phyloP scores from a whole-genome alignment of 495 filamentous ascomycete genomes.

The Glonium stellatum region DNA sequence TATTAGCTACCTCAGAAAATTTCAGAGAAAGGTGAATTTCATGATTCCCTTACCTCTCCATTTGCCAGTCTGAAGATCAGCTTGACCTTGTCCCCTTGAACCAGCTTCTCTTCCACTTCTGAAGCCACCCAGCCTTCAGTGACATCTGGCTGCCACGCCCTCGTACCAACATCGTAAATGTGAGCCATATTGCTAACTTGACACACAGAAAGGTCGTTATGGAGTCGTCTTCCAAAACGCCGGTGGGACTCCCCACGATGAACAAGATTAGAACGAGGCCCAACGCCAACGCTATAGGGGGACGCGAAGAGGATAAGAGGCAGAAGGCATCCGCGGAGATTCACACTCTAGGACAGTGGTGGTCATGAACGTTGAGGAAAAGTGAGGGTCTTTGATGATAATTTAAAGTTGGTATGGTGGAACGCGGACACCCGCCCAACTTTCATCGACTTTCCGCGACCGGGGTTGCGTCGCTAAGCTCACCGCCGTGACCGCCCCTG shows the following conservation, averaged over 20 bases:
- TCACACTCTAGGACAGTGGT: not conserved
- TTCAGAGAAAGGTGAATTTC: not conserved
- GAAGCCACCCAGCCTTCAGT: conserved; percentile 96
- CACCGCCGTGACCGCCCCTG: conserved; percentile 23
- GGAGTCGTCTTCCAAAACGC: not conserved
- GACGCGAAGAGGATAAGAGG: not conserved
- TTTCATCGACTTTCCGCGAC: conserved; percentile 15
- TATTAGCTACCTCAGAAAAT: conserved; percentile 22
- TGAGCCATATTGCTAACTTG: conserved; percentile 64
- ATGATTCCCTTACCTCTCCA: conserved; percentile 64
- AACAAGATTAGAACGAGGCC: not conserved
- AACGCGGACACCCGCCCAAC: conserved; percentile 1
- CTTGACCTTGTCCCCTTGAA: conserved; percentile 77
- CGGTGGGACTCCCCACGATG: not conserved
- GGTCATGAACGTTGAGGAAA: not conserved
- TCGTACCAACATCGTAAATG: conserved; percentile 92
- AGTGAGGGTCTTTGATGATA: not conserved
- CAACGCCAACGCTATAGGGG: not conserved
- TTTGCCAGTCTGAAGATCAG: conserved; percentile 82
- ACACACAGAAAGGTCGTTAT: not conserved
- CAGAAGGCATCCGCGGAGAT: not conserved
- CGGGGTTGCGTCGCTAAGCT: conserved; percentile 12
- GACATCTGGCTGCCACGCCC: conserved; percentile 95
- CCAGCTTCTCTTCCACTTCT: conserved; percentile 79
- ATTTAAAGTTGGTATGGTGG: conserved; percentile 6